A percentile compares a stretch with the other conserved stretches of the same genome.
Evolutionary conservation across 768 basidiomycete species (phyloP).

Genomic region (Psilocybe subaeruginosa): DNA sequence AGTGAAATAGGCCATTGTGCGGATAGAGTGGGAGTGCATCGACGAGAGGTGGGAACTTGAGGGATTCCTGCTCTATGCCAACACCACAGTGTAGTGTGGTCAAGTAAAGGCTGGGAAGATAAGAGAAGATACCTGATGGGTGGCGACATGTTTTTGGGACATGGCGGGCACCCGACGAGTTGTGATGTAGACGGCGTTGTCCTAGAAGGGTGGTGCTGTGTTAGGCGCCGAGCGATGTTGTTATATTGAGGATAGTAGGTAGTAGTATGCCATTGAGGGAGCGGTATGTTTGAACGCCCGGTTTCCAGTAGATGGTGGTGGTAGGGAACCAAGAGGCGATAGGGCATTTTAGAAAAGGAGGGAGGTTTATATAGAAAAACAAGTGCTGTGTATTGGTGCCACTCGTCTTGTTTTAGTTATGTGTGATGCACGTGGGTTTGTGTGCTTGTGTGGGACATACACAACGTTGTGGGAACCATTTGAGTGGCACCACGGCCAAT

Average conservation of each 20-base stretch:
- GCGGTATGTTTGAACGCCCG: not conserved
- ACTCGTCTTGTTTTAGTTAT: not conserved
- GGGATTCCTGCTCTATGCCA: not conserved
- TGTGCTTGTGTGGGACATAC: not conserved
- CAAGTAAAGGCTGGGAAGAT: not conserved
- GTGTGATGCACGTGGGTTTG: not conserved
- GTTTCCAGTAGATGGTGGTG: not conserved
- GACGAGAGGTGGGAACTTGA: not conserved
- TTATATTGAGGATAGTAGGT: too few relatives aligned
- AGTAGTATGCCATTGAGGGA: too few relatives aligned
- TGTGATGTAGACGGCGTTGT: not conserved
- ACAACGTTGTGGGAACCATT: too few relatives aligned
- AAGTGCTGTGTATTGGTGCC: not conserved
- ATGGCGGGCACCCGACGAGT: not conserved
- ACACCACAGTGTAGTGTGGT: not conserved
- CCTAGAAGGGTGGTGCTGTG: not conserved
- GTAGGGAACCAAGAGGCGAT: not conserved
- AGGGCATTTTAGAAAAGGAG: not conserved
- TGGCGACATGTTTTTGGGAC: not conserved
- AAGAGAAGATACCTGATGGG: not conserved
- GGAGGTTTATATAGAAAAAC: not conserved
- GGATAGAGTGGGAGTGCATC: not conserved
- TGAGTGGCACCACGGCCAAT: too few relatives aligned
- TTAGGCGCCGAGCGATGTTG: not conserved
- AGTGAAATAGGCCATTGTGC: not conserved